phyloP scores from a whole-genome alignment of 73 alveolate genomes.

The Loxodes magnus region DNA sequence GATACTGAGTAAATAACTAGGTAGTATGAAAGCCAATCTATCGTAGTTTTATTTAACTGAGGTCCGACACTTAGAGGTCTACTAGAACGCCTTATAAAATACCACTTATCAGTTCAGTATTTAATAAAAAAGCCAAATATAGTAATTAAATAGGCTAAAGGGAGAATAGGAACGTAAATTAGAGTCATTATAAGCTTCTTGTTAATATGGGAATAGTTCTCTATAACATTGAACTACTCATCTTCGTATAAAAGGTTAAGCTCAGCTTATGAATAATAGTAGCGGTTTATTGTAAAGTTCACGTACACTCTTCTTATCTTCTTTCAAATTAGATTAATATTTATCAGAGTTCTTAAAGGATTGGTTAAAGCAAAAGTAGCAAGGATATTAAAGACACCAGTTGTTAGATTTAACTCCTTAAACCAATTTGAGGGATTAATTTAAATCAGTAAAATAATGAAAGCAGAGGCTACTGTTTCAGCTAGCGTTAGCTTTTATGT shows the following conservation, averaged over 20 bases:
- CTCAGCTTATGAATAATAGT: neutral
- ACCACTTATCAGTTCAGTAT: no score
- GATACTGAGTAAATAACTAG: no score
- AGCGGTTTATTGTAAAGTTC: neutral
- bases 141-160: no score
- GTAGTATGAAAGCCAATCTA: no score
- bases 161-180: no score
- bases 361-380: neutral
- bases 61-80: neutral
- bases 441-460: neutral
- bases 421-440: slow-evolving; percentile 8
- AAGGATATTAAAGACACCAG: neutral
- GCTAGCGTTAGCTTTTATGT: neutral
- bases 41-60: neutral
- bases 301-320: neutral
- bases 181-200: no score
- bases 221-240: no score
- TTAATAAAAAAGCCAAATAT: no score
- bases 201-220: no score
- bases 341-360: neutral
- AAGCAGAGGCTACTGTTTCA: neutral
- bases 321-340: neutral
- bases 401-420: neutral
- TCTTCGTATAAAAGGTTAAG: no score
- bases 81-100: no score